Conservation (phyloP, 1,284 basidiomycete genomes). For the Xerocomus minutiporus region DNA sequence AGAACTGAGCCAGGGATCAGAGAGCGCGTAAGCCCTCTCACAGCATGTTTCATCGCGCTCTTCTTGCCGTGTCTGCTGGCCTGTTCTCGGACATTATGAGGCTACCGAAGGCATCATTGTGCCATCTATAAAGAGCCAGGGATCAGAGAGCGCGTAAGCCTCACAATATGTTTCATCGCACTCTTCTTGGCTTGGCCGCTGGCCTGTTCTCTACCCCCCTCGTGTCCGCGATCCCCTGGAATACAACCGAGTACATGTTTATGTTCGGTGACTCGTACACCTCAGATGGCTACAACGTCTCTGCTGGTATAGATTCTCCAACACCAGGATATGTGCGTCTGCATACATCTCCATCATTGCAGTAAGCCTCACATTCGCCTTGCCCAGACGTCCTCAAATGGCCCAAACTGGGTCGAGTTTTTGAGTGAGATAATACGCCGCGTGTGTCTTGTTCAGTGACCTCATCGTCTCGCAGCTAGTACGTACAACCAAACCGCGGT, state of each 20-base stretch:
- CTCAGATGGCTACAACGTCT: conserved; percentile 53
- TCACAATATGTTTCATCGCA: conserved; percentile 14
- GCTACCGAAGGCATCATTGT: not conserved
- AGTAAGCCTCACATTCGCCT: conserved; percentile 4
- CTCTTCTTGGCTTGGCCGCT: conserved; percentile 1
- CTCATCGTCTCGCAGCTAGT: conserved; percentile 20
- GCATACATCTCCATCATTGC: not conserved
- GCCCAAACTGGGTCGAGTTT: conserved; percentile 59
- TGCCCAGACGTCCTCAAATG: conserved; percentile 54
- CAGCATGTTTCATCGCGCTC: too few relatives aligned
- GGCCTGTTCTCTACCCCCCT: conserved; percentile 9
- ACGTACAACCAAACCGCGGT: conserved; percentile 56
- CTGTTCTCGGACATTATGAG: not conserved
- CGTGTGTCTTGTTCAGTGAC: not conserved
- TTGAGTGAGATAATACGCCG: conserved; percentile 36
- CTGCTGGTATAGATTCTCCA: conserved; percentile 51
- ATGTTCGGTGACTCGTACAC: conserved; percentile 58
- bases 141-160: not conserved
- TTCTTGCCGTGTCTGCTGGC: too few relatives aligned
- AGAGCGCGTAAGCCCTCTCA: too few relatives aligned
- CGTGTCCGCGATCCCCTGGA: conserved; percentile 37
- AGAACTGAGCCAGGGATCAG: too few relatives aligned
- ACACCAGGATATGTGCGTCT: conserved; percentile 48
- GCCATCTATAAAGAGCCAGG: conserved; percentile 4
- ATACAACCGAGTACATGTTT: conserved; percentile 45